These are phyloP conservation scores for Lasiodiplodia gonubiensis DNA, from an alignment of 2,329 filamentous ascomycete species.

Conservation along the genomic window DNA sequence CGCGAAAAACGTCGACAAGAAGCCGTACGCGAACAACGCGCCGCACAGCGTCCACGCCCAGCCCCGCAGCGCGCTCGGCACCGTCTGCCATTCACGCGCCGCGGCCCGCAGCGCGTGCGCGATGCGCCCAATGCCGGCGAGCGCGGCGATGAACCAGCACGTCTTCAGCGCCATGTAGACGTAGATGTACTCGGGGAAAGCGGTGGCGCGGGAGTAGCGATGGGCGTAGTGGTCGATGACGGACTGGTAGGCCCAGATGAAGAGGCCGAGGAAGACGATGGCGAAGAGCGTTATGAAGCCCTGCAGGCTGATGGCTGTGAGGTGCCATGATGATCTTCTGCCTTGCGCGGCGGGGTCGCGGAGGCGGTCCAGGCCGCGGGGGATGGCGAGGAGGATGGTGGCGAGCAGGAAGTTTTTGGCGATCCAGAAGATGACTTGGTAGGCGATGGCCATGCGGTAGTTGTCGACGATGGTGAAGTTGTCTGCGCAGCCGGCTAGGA, in stretches of 20 bases:
- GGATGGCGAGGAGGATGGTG: background rate
- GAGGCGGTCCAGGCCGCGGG: background rate
- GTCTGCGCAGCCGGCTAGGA: background rate
- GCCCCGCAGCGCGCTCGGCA: background rate
- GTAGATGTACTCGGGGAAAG: background rate
- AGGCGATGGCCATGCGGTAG: background rate
- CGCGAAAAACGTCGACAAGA: background rate
- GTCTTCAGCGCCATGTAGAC: background rate
- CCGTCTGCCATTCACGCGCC: background rate
- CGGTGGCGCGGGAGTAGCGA: background rate
- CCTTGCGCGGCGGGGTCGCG: background rate
- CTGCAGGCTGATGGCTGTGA: too few species aligned
- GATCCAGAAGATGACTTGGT: background rate
- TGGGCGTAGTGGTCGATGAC: background rate
- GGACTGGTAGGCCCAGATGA: slow-evolving; percentile 8
- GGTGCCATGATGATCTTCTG: too few species aligned
- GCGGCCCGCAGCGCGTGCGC: background rate
- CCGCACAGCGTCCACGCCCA: background rate
- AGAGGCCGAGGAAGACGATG: background rate
- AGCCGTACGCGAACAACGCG: background rate
- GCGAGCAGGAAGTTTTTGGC: background rate
- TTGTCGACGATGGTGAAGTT: background rate
- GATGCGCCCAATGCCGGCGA: background rate
- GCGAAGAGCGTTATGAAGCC: background rate
- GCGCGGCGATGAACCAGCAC: background rate